A percentile compares a stretch with the other conserved stretches of the same genome.
Evolutionary conservation across 2,329 filamentous ascomycete species (phyloP).

Genomic region (Aspergillus sp.): DNA sequence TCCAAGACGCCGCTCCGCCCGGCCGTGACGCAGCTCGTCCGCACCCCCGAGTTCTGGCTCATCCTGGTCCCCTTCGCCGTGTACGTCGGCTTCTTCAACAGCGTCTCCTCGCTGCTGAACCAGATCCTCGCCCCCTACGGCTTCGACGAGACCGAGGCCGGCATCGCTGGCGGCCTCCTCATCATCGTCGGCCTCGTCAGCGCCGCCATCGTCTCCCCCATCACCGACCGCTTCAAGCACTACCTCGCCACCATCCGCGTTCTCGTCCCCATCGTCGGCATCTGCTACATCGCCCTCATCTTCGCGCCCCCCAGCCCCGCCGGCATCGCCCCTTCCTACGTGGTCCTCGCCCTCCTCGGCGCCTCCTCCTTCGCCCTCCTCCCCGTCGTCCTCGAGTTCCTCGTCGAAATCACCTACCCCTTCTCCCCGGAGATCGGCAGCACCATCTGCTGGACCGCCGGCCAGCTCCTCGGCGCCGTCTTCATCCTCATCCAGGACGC

Average conservation of each 20-base stretch:
- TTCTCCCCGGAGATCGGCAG: constrained; percentile 81
- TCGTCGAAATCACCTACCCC: constrained; percentile 84
- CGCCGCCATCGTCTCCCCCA: constrained; percentile 72
- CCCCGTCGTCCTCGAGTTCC: constrained; percentile 79
- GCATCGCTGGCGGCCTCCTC: constrained; percentile 83
- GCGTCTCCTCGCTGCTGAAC: constrained; percentile 80
- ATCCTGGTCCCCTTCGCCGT: constrained; percentile 75
- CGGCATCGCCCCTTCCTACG: constrained; percentile 59
- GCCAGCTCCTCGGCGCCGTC: constrained; percentile 78
- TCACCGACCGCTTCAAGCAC: constrained; percentile 80
- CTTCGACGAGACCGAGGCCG: constrained; percentile 78
- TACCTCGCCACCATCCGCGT: constrained; percentile 72
- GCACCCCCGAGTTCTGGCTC: constrained; percentile 72
- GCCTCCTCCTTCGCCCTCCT: constrained; percentile 76
- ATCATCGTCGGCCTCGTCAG: constrained; percentile 82
- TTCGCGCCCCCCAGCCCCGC: constrained; percentile 68
- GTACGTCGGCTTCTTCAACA: constrained; percentile 94
- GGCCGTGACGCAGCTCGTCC: constrained; percentile 54
- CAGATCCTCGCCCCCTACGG: constrained; percentile 86
- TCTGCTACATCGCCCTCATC: constrained; percentile 73
- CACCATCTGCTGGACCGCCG: constrained; percentile 79
- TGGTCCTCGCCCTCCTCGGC: constrained; percentile 72
- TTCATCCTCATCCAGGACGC: constrained; percentile 83
- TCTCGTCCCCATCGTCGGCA: constrained; percentile 69
- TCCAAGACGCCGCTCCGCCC: constrained; percentile 51